phyloP scores from a whole-genome alignment of 2,329 filamentous ascomycete species.

The Cladorrhinum sp. region DNA sequence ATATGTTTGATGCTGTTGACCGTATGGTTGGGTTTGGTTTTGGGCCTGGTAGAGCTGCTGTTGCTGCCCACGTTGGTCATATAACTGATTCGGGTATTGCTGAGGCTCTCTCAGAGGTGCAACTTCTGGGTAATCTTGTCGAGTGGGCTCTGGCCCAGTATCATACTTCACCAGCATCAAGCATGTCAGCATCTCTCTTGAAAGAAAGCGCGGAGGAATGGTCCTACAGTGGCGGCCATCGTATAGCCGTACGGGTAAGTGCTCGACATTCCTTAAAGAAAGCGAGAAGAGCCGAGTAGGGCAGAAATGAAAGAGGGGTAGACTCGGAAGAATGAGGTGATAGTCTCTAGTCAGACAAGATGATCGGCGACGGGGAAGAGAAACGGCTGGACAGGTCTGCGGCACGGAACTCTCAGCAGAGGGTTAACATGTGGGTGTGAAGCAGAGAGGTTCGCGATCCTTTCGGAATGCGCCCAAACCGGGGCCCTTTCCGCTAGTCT shows the following conservation, averaged over 20 bases:
- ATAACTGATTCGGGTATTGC: constrained; percentile 4
- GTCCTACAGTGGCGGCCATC: constrained; percentile 18
- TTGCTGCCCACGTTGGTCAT: constrained; percentile 5
- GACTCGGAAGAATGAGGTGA: background rate
- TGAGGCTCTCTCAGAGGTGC: constrained; percentile 6
- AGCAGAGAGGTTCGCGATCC: background rate
- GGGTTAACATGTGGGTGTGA: background rate
- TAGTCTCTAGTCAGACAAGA: background rate
- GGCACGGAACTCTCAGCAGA: background rate
- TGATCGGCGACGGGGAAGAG: background rate
- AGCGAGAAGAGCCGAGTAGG: background rate
- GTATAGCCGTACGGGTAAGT: constrained; percentile 12
- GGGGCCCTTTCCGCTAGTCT: background rate
- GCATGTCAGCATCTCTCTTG: constrained; percentile 10
- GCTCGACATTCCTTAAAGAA: background rate
- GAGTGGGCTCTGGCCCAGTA: constrained; percentile 24
- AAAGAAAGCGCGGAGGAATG: background rate
- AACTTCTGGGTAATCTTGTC: constrained; percentile 27
- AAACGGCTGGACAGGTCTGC: background rate
- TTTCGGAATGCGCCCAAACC: background rate
- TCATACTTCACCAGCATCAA: constrained; percentile 18
- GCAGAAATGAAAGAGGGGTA: background rate
- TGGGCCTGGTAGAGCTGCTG: background rate
- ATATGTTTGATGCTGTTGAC: background rate
- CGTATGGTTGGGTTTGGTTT: background rate